A percentile compares a stretch with the other conserved stretches of the same genome.
Evolutionary conservation across 352 stramenopile species (phyloP).

Genomic region (Pythium folliculosum): DNA sequence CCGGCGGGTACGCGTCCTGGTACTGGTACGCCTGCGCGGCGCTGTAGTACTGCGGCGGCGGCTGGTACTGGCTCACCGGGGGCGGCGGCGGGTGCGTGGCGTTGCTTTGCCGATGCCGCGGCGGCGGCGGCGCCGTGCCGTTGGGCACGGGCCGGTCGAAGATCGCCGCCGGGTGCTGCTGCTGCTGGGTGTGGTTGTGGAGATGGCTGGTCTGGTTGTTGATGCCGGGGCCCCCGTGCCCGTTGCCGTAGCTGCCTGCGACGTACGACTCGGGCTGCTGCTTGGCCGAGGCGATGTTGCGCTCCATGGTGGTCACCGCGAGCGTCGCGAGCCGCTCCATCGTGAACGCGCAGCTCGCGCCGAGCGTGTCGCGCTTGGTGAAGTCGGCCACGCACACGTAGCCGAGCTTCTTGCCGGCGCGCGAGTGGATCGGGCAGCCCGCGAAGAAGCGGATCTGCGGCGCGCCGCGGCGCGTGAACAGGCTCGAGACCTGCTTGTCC

Average conservation of each 20-base stretch:
- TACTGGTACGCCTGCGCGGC: slow-evolving; percentile 30
- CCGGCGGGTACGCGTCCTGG: slow-evolving; percentile 23
- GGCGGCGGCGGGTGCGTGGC: slow-evolving; percentile 8
- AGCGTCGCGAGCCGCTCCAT: slow-evolving; percentile 81
- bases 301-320: slow-evolving; percentile 78
- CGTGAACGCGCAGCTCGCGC: slow-evolving; percentile 70
- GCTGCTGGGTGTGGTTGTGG: no score
- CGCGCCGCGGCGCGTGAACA: slow-evolving; percentile 47
- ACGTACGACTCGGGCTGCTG: slow-evolving; percentile 29
- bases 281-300: slow-evolving; percentile 38
- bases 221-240: slow-evolving; percentile 7
- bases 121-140: background rate
- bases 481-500: slow-evolving; percentile 62
- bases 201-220: slow-evolving; percentile 30
- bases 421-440: slow-evolving; percentile 76
- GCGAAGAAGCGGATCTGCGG: slow-evolving; percentile 75
- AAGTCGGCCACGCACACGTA: slow-evolving; percentile 81
- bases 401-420: slow-evolving; percentile 63
- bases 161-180: slow-evolving; percentile 41
- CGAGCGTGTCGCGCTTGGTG: slow-evolving; percentile 74
- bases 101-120: slow-evolving; percentile 29
- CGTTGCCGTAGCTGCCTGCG: slow-evolving; percentile 17
- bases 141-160: slow-evolving; percentile 39
- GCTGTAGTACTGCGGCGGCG: slow-evolving; percentile 24
- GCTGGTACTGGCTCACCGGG: slow-evolving; percentile 7